Evolutionary conservation across 768 basidiomycete species (phyloP).

Genomic region (Rhizopogon roseolus): DNA sequence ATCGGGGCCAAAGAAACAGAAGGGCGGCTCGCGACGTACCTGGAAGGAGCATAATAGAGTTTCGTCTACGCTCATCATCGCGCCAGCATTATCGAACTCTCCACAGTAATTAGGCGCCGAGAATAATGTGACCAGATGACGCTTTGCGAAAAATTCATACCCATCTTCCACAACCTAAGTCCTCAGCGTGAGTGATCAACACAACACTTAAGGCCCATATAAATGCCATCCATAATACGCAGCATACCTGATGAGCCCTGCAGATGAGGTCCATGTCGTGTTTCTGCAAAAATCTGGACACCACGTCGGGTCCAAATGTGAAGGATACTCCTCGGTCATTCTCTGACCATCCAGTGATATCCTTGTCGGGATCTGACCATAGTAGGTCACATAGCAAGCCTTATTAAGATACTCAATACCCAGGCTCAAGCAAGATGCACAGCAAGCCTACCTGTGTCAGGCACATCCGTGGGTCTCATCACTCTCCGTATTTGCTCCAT

Average conservation of each 20-base stretch:
- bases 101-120: slow-evolving; percentile 95
- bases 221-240: slow-evolving; percentile 1
- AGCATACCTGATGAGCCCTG: slow-evolving; percentile 89
- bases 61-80: slow-evolving; percentile 99
- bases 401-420: slow-evolving; percentile 21
- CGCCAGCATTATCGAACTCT: slow-evolving; percentile 98
- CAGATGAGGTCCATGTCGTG: slow-evolving; percentile 99
- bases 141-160: slow-evolving; percentile 98
- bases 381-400: slow-evolving; percentile 93
- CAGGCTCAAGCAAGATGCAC: background rate
- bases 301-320: slow-evolving; percentile 97
- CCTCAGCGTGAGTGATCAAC: slow-evolving; percentile 1
- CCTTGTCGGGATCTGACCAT: slow-evolving; percentile 99
- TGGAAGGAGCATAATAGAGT: slow-evolving; percentile 98
- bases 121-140: slow-evolving; percentile 94
- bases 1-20: background rate
- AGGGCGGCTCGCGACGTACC: slow-evolving; percentile 39
- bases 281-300: slow-evolving; percentile 96
- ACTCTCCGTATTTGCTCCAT: slow-evolving; percentile 99
- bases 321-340: slow-evolving; percentile 99
- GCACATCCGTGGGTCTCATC: slow-evolving; percentile 98
- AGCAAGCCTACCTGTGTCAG: slow-evolving; percentile 77
- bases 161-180: slow-evolving; percentile 94
- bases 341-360: slow-evolving; percentile 99
- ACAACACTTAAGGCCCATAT: slow-evolving; percentile 3